A percentile compares a stretch with the other conserved stretches of the same genome.
Evolutionary conservation across 495 filamentous ascomycete species (phyloP).

Genomic region (Neohortaea acidophila): DNA sequence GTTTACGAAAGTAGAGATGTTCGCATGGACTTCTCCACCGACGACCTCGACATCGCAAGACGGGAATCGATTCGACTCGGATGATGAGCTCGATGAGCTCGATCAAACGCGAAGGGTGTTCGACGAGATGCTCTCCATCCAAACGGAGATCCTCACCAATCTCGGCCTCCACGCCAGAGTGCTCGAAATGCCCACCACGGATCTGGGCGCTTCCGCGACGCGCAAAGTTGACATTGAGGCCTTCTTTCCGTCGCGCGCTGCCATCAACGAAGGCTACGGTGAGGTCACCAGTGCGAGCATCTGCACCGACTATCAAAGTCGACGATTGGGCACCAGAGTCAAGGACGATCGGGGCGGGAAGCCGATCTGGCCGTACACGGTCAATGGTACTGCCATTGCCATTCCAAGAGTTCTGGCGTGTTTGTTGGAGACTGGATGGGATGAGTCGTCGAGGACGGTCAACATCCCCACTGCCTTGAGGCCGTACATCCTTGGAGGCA

Average conservation of each 20-base stretch:
- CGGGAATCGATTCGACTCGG: conserved; percentile 1
- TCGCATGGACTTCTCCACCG: conserved; percentile 60
- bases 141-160: conserved; percentile 60
- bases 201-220: conserved; percentile 73
- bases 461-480: conserved; percentile 58
- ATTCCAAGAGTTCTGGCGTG: conserved; percentile 81
- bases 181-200: conserved; percentile 77
- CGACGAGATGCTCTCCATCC: conserved; percentile 66
- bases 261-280: conserved; percentile 69
- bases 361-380: conserved; percentile 48
- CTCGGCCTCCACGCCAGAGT: conserved; percentile 76
- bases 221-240: conserved; percentile 89
- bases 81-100: conserved; percentile 9
- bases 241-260: conserved; percentile 69
- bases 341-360: conserved; percentile 30
- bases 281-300: conserved; percentile 83
- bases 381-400: conserved; percentile 89
- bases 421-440: conserved; percentile 86
- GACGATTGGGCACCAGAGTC: conserved; percentile 61
- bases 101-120: conserved; percentile 36
- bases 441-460: conserved; percentile 48
- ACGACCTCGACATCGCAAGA: background rate
- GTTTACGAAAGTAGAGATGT: conserved; percentile 96
- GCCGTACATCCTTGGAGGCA: conserved; percentile 48
- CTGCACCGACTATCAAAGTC: conserved; percentile 87